A percentile compares a stretch with the other conserved stretches of the same genome.
These are phyloP conservation scores for Parathielavia hyrcaniae DNA, from an alignment of 495 filamentous ascomycete genomes.

Conservation along the genomic window DNA sequence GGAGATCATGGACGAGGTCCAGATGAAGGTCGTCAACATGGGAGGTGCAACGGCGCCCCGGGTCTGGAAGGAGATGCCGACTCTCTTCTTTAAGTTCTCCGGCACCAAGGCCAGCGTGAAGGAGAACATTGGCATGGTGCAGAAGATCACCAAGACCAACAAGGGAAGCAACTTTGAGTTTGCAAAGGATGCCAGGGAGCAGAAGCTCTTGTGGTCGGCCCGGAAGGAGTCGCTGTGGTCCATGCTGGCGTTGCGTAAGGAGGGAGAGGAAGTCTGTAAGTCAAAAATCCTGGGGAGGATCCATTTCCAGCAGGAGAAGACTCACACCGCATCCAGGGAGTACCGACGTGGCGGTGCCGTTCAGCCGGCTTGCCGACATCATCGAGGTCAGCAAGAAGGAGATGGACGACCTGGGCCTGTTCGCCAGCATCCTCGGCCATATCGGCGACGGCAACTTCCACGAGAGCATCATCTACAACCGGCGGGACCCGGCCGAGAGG, in stretches of 20 bases:
- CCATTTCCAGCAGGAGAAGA: conserved; percentile 1
- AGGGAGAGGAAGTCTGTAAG: conserved; percentile 54
- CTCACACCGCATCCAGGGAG: conserved; percentile 36
- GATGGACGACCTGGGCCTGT: conserved; percentile 75
- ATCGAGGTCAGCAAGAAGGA: conserved; percentile 88
- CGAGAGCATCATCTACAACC: conserved; percentile 79
- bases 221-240: conserved; percentile 71
- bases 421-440: conserved; percentile 77
- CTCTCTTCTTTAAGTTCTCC: conserved; percentile 79
- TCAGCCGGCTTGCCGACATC: conserved; percentile 79
- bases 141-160: conserved; percentile 56
- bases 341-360: conserved; percentile 87
- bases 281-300: conserved; percentile 1
- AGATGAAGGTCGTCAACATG: conserved; percentile 72
- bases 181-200: conserved; percentile 59
- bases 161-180: conserved; percentile 67
- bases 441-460: conserved; percentile 93
- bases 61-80: conserved; percentile 69
- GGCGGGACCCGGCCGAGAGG: conserved; percentile 56
- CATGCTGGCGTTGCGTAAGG: conserved; percentile 61
- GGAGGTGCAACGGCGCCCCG: conserved; percentile 59
- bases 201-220: conserved; percentile 67
- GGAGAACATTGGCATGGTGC: conserved; percentile 61
- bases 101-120: conserved; percentile 63
- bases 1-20: conserved; percentile 79